These are phyloP conservation scores for Apophysomyces variabilis DNA, from an alignment of 371 early-diverging fungal species.

Conservation along the genomic window DNA sequence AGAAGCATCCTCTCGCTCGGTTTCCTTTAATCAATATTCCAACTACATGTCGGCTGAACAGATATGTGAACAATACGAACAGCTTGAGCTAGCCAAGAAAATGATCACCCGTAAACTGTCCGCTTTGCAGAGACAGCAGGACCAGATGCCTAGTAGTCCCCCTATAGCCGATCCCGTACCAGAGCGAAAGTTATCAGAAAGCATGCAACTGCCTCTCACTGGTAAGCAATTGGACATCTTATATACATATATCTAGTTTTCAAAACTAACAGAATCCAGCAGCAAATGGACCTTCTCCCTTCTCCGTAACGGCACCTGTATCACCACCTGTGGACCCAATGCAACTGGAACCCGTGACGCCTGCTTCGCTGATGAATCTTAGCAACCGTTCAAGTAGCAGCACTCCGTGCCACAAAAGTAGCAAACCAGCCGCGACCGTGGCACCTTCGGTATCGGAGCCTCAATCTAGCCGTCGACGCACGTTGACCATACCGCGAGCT, in stretches of 20 bases:
- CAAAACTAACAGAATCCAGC: not conserved
- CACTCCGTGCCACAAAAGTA: slow-evolving; percentile 6
- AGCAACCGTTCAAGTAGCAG: slow-evolving; percentile 23
- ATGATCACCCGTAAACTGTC: slow-evolving; percentile 43
- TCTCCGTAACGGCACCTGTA: slow-evolving; percentile 15
- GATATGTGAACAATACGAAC: slow-evolving; percentile 49
- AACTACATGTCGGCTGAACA: slow-evolving; percentile 31
- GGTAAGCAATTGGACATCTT: not conserved
- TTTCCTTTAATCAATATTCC: slow-evolving; percentile 8
- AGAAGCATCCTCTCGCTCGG: slow-evolving; percentile 8
- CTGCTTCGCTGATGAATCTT: slow-evolving; percentile 65
- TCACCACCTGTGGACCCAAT: slow-evolving; percentile 20
- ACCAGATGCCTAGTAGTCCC: not conserved
- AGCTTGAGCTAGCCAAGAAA: slow-evolving; percentile 42
- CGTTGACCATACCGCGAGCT: not conserved
- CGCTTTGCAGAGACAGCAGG: slow-evolving; percentile 35
- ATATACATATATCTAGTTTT: not conserved
- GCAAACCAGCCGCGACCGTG: slow-evolving; percentile 1
- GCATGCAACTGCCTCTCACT: slow-evolving; percentile 8
- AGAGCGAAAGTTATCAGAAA: not conserved
- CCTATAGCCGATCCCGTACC: not conserved
- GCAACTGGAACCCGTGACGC: slow-evolving; percentile 63
- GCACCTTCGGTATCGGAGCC: not conserved
- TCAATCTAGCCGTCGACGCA: slow-evolving; percentile 10
- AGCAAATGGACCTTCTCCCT: not conserved